Percentiles rank a stretch among this genome's conserved stretches.
phyloP scores from a whole-genome alignment of 129 eudicot species.

The Dittrichia graveolens region DNA sequence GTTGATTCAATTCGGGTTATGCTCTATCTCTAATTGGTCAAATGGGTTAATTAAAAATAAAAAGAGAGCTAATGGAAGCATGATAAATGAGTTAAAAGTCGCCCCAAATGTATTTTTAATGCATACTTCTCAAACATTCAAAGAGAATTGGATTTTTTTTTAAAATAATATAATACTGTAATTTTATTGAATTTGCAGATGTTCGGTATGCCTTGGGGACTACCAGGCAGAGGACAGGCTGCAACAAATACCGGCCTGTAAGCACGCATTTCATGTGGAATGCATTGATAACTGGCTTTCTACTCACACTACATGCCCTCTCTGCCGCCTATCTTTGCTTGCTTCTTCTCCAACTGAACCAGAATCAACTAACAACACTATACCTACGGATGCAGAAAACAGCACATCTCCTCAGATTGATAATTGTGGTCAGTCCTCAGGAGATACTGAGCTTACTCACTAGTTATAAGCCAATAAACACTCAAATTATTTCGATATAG shows the following conservation, averaged over 20 bases:
- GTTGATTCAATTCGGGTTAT: no score
- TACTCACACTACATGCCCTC: slow-evolving; percentile 82
- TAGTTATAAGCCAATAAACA: slow-evolving; percentile 20
- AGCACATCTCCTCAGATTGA: slow-evolving; percentile 34
- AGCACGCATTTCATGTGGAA: slow-evolving; percentile 75
- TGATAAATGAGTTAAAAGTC: no score
- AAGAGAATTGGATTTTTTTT: background rate
- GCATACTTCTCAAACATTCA: no score
- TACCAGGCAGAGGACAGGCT: slow-evolving; percentile 79
- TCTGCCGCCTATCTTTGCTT: slow-evolving; percentile 79
- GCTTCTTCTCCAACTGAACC: slow-evolving; percentile 44
- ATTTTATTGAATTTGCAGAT: slow-evolving; percentile 44
- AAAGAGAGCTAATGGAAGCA: no score
- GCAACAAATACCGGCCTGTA: slow-evolving; percentile 83
- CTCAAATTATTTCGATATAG: slow-evolving; percentile 18
- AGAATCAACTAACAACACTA: slow-evolving; percentile 20
- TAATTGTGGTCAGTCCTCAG: slow-evolving; percentile 35
- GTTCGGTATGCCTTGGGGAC: slow-evolving; percentile 88
- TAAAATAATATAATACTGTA: background rate
- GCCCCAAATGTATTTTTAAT: no score
- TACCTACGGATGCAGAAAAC: slow-evolving; percentile 28
- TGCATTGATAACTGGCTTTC: slow-evolving; percentile 87
- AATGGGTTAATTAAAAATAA: no score
- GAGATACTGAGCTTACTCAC: slow-evolving; percentile 21
- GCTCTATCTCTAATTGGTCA: no score